Evolutionary conservation across 345 rosid species (phyloP), one percentile per base, ranked within the genome.

Genomic region (Luvunga scandens): DNA sequence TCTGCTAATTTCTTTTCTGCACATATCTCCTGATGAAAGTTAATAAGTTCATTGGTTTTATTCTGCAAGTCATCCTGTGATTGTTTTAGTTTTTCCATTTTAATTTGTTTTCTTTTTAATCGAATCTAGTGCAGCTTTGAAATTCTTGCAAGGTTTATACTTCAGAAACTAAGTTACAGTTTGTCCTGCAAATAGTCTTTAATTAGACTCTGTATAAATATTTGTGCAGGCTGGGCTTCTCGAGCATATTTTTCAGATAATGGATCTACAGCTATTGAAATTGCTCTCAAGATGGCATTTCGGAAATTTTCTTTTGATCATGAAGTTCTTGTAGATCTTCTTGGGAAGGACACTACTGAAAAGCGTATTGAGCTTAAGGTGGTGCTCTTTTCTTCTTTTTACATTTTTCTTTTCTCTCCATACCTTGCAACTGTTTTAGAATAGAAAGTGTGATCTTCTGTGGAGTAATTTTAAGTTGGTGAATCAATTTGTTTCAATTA

Each of bases 271-370:
- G 95, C 98, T 71, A 91, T 91, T 66, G 99, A 96, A 88, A 91
- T 96, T 82, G 93, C 97, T 77, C 86, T 96, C 79, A 94, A 96
- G 90, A 96, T 96, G 99, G 97, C 97, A 74, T 96, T 94, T 82
- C 94, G 97, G 71, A 91, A 87, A 84, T 96, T 87, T 83, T 88
- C 78, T 78, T 86, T 69, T 84, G 97, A 92, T 80, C 87, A 87
- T 84, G 89, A 80, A 75, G 81, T 84, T 66, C 79, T 88, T 64
- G 68, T 71, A 22, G 81, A 79, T 63, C 30, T 67, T 81, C 63
- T 31, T n/a, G 75, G 75, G 78, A 84, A 45, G 79, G 34, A 73
- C 48, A 75, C 82, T 67, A 75, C 74, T 82, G 84, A 84, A 81
- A 84, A 75, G 65, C 75, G 67, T 75, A 67, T 86, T 36, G 84